phyloP scores from a whole-genome alignment of 2,329 filamentous ascomycete species.

The Niveomyces coronatus region DNA sequence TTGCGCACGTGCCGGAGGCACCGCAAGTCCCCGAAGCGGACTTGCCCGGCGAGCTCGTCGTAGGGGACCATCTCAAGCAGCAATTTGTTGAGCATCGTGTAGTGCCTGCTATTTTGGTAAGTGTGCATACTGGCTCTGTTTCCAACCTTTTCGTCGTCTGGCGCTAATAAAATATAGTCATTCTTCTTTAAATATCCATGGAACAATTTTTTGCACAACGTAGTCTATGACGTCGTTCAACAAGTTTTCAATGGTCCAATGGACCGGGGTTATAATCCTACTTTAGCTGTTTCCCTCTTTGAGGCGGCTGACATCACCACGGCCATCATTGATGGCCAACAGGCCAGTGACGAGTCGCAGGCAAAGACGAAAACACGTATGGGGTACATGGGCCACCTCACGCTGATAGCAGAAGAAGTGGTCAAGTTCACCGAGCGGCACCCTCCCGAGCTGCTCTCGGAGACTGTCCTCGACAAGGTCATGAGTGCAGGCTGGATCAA shows the following conservation, averaged over 20 bases:
- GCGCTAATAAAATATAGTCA: constrained; percentile 43
- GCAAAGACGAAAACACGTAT: constrained; percentile 76
- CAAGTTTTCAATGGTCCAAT: constrained; percentile 98
- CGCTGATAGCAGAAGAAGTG: constrained; percentile 93
- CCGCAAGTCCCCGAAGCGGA: constrained; percentile 9
- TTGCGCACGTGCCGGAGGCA: constrained; percentile 9
- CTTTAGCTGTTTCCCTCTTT: constrained; percentile 84
- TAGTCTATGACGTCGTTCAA: constrained; percentile 97
- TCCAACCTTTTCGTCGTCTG: not conserved
- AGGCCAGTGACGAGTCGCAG: constrained; percentile 77
- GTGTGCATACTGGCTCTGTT: too few relatives aligned
- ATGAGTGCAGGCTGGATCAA: constrained; percentile 86
- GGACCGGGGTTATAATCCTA: constrained; percentile 88
- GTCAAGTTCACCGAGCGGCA: constrained; percentile 97
- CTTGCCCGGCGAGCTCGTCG: constrained; percentile 51
- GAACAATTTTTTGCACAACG: constrained; percentile 99
- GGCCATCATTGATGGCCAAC: constrained; percentile 85
- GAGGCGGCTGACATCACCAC: constrained; percentile 82
- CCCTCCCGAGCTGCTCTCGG: constrained; percentile 76
- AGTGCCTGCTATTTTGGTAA: constrained; percentile 88
- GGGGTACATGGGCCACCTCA: constrained; percentile 97
- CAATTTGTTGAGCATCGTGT: constrained; percentile 93
- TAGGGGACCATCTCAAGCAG: constrained; percentile 90
- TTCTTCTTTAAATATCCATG: constrained; percentile 98
- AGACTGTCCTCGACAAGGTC: constrained; percentile 75